These are phyloP conservation scores for Penicillium cataractarum DNA, from an alignment of 495 filamentous ascomycete genomes.

Conservation along the genomic window DNA sequence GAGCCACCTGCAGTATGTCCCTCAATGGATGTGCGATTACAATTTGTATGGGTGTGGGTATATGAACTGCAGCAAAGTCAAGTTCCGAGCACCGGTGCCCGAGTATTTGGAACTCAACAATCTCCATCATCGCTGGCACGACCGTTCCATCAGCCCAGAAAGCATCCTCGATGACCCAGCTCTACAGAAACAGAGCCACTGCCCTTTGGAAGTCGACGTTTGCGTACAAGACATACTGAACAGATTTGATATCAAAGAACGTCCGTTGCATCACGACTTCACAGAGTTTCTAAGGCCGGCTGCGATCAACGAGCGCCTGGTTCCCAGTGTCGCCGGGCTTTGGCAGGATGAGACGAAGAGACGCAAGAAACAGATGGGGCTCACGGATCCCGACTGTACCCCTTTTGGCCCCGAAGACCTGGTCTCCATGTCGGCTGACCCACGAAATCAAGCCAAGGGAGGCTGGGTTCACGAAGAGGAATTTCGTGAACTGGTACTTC, in stretches of 20 bases:
- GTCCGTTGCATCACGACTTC: slow-evolving; percentile 86
- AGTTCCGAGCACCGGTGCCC: slow-evolving; percentile 79
- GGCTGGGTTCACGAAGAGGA: slow-evolving; percentile 94
- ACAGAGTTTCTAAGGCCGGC: slow-evolving; percentile 70
- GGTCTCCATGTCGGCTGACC: slow-evolving; percentile 82
- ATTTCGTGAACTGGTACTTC: slow-evolving; percentile 63
- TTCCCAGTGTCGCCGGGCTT: slow-evolving; percentile 90
- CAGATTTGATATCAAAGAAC: slow-evolving; percentile 67
- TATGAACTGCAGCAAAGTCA: slow-evolving; percentile 68
- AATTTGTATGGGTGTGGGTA: slow-evolving; percentile 93
- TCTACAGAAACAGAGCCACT: slow-evolving; percentile 81
- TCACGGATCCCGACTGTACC: slow-evolving; percentile 63
- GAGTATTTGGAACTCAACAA: slow-evolving; percentile 59
- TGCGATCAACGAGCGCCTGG: slow-evolving; percentile 71
- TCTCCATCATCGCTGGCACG: slow-evolving; percentile 75
- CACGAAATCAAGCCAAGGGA: slow-evolving; percentile 64
- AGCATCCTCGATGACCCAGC: slow-evolving; percentile 59
- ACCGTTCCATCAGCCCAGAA: slow-evolving; percentile 60
- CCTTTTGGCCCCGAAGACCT: slow-evolving; percentile 80
- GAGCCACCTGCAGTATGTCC: slow-evolving; percentile 84
- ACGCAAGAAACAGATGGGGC: slow-evolving; percentile 69
- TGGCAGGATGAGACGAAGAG: slow-evolving; percentile 90
- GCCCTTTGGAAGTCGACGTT: slow-evolving; percentile 85
- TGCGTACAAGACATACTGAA: slow-evolving; percentile 89
- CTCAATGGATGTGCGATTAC: slow-evolving; percentile 98